Evolutionary conservation across 306 rosid genomes (phyloP).

Genomic region (Coriaria nepalensis): DNA sequence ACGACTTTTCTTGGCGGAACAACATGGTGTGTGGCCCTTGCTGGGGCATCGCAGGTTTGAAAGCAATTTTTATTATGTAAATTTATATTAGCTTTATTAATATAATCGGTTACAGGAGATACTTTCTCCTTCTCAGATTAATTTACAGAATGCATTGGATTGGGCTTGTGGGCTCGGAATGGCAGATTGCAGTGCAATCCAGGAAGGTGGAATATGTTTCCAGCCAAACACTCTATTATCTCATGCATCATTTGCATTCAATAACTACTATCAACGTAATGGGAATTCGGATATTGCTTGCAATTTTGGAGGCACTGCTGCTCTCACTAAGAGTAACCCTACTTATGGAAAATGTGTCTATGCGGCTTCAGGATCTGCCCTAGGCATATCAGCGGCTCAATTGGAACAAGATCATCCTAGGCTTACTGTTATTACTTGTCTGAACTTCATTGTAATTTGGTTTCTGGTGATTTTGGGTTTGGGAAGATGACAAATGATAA

Average conservation of each 20-base stretch:
- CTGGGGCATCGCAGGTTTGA: slow-evolving; percentile 77
- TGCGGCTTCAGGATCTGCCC: too few relatives aligned
- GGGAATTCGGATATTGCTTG: slow-evolving; percentile 94
- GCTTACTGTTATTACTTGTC: too few relatives aligned
- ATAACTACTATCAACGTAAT: slow-evolving; percentile 59
- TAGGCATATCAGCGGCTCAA: too few relatives aligned
- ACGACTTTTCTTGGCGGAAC: slow-evolving; percentile 78
- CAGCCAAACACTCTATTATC: slow-evolving; percentile 68
- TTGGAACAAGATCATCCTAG: too few relatives aligned
- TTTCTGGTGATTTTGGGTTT: too few relatives aligned
- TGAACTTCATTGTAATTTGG: too few relatives aligned
- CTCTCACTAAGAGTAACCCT: slow-evolving; percentile 46
- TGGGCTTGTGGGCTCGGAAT: slow-evolving; percentile 94
- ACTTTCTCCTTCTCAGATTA: too few relatives aligned
- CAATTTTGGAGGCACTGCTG: slow-evolving; percentile 89
- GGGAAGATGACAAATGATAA: too few relatives aligned
- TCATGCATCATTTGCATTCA: slow-evolving; percentile 93
- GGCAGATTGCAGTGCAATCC: slow-evolving; percentile 57
- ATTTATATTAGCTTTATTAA: too few relatives aligned
- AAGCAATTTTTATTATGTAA: too few relatives aligned
- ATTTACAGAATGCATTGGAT: slow-evolving; percentile 81
- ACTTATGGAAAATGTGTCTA: too few relatives aligned
- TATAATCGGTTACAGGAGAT: too few relatives aligned
- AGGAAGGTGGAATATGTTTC: slow-evolving; percentile 46
- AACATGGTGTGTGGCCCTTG: slow-evolving; percentile 82